A percentile compares a stretch with the other conserved stretches of the same genome.
phyloP scores from a whole-genome alignment of 1,284 basidiomycete genomes.

The Moesziomyces sp. region DNA sequence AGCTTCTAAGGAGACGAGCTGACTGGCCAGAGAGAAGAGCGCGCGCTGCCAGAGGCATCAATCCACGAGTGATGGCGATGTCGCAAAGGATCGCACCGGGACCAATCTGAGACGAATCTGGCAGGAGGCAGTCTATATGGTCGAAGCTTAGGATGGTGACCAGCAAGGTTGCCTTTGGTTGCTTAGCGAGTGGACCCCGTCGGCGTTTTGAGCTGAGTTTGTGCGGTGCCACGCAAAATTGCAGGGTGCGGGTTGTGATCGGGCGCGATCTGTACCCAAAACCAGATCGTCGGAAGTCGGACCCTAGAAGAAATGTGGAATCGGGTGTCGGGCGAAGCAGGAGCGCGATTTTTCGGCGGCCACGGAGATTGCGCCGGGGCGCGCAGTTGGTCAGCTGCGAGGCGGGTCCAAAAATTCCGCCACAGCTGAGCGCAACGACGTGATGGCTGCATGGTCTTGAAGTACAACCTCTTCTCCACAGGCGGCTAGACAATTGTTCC shows the following conservation, averaged over 20 bases:
- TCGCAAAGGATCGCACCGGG: neutral
- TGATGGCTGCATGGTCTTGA: constrained; percentile 21
- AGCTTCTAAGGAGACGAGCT: constrained; percentile 14
- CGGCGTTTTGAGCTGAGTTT: neutral
- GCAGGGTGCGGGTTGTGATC: constrained; percentile 9
- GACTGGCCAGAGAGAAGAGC: constrained; percentile 26
- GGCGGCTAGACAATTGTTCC: neutral
- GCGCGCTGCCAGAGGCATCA: constrained; percentile 32
- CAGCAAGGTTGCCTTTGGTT: neutral
- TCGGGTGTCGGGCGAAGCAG: constrained; percentile 12
- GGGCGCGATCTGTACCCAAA: constrained; percentile 9
- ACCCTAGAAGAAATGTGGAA: neutral
- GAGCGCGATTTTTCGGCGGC: neutral
- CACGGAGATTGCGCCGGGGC: constrained; percentile 3
- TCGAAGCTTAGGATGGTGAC: neutral
- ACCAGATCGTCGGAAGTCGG: constrained; percentile 8
- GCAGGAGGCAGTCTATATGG: neutral
- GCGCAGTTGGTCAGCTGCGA: constrained; percentile 2
- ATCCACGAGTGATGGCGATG: constrained; percentile 3
- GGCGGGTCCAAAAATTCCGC: constrained; percentile 11
- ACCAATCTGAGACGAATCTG: neutral
- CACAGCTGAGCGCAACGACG: constrained; percentile 25
- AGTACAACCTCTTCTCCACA: neutral
- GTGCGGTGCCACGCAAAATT: neutral
- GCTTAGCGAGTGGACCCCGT: neutral